Conservation (phyloP, 164 flowering plant genomes). For the Kalanchoe fedtschenkoi region DNA sequence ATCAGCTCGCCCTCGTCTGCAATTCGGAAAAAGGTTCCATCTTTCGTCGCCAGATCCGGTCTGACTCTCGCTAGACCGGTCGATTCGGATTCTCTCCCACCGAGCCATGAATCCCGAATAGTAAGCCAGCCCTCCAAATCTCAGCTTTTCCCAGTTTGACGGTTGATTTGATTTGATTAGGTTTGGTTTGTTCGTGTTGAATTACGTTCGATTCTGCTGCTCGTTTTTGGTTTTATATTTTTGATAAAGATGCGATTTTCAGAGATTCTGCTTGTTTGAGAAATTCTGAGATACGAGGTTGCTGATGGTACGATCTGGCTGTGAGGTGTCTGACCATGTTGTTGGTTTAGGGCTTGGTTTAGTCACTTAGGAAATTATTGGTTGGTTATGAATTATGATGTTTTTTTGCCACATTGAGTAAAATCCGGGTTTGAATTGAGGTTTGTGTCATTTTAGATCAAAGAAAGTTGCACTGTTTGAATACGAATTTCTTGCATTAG, state of each 20-base stretch:
- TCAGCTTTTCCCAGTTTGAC: not conserved
- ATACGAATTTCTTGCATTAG: too few relatives aligned
- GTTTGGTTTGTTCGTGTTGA: not conserved
- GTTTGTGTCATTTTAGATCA: not conserved
- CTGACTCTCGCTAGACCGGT: not conserved
- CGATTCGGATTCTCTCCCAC: not conserved
- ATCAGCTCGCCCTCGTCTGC: too few relatives aligned
- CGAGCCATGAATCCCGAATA: not conserved
- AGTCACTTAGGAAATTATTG: not conserved
- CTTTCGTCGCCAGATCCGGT: not conserved
- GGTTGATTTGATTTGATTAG: not conserved
- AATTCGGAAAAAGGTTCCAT: not conserved
- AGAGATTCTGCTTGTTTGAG: not conserved
- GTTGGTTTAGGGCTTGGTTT: not conserved
- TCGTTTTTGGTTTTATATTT: not conserved
- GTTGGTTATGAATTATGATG: not conserved
- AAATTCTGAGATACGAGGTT: not conserved
- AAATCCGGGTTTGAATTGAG: not conserved
- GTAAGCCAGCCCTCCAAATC: conserved; percentile 1
- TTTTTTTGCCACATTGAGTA: too few relatives aligned
- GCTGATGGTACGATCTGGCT: not conserved
- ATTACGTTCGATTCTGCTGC: not conserved
- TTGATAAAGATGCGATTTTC: not conserved
- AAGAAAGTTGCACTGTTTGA: too few relatives aligned
- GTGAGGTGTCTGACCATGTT: not conserved